Conservation (phyloP, 2,329 filamentous ascomycete species). For the Trichoderma aggressivum region DNA sequence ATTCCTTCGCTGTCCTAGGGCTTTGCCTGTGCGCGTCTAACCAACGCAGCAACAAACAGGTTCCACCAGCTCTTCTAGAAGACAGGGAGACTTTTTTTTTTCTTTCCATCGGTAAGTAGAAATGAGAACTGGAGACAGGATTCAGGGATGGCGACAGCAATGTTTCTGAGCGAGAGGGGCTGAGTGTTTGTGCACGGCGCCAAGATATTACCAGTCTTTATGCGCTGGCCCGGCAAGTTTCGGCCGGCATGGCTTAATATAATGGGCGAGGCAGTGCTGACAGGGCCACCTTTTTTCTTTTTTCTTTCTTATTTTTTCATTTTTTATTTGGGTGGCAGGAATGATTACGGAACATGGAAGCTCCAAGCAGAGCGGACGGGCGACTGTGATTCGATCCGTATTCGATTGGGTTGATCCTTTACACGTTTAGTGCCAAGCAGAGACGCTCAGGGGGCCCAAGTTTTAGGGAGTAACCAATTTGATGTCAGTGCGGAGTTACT, state of each 20-base stretch:
- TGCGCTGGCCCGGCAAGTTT: constrained; percentile 10
- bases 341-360: not conserved
- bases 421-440: not conserved
- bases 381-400: not conserved
- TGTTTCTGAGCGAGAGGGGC: not conserved
- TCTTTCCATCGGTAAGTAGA: not conserved
- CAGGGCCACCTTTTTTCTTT: constrained; percentile 2
- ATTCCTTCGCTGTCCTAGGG: not conserved
- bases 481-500: not conserved
- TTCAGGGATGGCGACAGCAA: constrained; percentile 1
- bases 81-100: not conserved
- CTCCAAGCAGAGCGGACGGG: not conserved
- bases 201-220: constrained; percentile 12
- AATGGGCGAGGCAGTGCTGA: constrained; percentile 14
- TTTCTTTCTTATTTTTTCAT: not conserved
- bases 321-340: not conserved
- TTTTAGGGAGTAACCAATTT: not conserved
- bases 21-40: not conserved
- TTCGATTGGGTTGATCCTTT: constrained; percentile 4
- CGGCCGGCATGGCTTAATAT: constrained; percentile 12
- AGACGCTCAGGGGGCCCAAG: not conserved
- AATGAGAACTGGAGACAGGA: constrained; percentile 4
- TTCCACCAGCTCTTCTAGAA: constrained; percentile 1
- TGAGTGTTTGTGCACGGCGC: constrained; percentile 10
- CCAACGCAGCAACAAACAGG: not conserved